phyloP scores from a whole-genome alignment of 2,329 filamentous ascomycete genomes.

The Metarhizium guizhouense region DNA sequence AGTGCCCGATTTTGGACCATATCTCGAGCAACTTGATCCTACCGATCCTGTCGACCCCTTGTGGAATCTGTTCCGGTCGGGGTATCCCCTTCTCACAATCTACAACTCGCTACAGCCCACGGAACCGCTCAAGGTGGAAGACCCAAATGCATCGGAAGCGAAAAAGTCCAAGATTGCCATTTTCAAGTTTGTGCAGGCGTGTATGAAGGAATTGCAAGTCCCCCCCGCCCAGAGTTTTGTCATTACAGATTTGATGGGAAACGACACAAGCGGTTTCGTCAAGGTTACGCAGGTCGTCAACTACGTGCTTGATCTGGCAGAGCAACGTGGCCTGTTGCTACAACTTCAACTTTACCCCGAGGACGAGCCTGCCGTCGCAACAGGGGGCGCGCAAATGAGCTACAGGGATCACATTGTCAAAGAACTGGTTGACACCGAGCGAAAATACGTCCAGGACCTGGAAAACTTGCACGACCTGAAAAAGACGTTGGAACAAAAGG shows the following conservation, averaged over 20 bases:
- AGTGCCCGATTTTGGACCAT: slow-evolving; percentile 74
- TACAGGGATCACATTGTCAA: slow-evolving; percentile 81
- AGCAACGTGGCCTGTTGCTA: slow-evolving; percentile 65
- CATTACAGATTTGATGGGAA: slow-evolving; percentile 82
- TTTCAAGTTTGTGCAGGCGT: slow-evolving; percentile 88
- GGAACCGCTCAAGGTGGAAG: slow-evolving; percentile 58
- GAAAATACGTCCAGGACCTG: slow-evolving; percentile 95
- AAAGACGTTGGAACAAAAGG: slow-evolving; percentile 78
- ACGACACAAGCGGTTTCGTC: slow-evolving; percentile 94
- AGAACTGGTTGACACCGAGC: slow-evolving; percentile 88
- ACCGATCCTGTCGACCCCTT: slow-evolving; percentile 76
- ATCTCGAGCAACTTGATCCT: slow-evolving; percentile 62
- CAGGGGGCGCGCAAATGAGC: slow-evolving; percentile 57
- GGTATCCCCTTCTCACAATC: slow-evolving; percentile 75
- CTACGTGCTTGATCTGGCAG: slow-evolving; percentile 77
- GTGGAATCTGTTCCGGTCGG: slow-evolving; percentile 79
- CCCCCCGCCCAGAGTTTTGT: slow-evolving; percentile 80
- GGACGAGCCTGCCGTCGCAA: slow-evolving; percentile 34
- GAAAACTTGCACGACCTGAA: slow-evolving; percentile 91
- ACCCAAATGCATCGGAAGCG: slow-evolving; percentile 50
- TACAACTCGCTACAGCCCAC: slow-evolving; percentile 77
- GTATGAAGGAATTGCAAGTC: slow-evolving; percentile 72
- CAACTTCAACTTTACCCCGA: slow-evolving; percentile 50
- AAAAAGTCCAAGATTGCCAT: slow-evolving; percentile 81
- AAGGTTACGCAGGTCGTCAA: slow-evolving; percentile 95